phyloP scores from a whole-genome alignment of 495 filamentous ascomycete species.

The Echria macrotheca region DNA sequence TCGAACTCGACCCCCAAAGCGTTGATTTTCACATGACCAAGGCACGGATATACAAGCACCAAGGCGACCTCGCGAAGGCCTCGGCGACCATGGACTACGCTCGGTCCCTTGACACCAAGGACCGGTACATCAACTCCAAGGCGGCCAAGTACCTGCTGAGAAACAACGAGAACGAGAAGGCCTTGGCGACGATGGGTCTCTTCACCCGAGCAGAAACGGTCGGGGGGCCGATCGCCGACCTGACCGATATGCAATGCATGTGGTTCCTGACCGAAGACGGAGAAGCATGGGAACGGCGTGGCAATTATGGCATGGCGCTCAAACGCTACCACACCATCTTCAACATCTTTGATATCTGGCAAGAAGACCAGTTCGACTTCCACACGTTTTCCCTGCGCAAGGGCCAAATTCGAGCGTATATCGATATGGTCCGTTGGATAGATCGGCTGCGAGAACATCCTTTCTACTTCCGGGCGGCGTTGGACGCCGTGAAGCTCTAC shows the following conservation, averaged over 20 bases:
- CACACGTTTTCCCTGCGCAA: conserved; percentile 94
- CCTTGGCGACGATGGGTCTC: conserved; percentile 80
- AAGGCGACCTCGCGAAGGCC: conserved; percentile 73
- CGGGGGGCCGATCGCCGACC: conserved; percentile 81
- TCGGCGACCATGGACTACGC: conserved; percentile 86
- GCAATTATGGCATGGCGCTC: conserved; percentile 75
- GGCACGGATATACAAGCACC: conserved; percentile 91
- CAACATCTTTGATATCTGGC: conserved; percentile 94
- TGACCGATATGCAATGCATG: conserved; percentile 97
- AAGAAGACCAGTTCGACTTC: conserved; percentile 98
- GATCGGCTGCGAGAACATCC: conserved; percentile 85
- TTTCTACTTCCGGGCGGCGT: conserved; percentile 82
- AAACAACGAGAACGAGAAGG: conserved; percentile 83
- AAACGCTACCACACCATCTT: conserved; percentile 83
- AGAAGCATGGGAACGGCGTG: conserved; percentile 78
- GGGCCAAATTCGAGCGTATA: conserved; percentile 89
- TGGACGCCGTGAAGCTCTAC: conserved; percentile 77
- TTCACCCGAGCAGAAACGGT: conserved; percentile 85
- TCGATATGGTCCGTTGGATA: conserved; percentile 96
- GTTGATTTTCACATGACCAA: conserved; percentile 95
- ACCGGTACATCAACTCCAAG: conserved; percentile 98
- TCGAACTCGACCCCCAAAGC: conserved; percentile 67
- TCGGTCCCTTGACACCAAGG: conserved; percentile 73
- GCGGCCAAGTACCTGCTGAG: conserved; percentile 94
- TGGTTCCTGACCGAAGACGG: conserved; percentile 97